These are phyloP conservation scores for Coemansia sp. DNA, from an alignment of 192 early-diverging fungal genomes.

Conservation along the genomic window DNA sequence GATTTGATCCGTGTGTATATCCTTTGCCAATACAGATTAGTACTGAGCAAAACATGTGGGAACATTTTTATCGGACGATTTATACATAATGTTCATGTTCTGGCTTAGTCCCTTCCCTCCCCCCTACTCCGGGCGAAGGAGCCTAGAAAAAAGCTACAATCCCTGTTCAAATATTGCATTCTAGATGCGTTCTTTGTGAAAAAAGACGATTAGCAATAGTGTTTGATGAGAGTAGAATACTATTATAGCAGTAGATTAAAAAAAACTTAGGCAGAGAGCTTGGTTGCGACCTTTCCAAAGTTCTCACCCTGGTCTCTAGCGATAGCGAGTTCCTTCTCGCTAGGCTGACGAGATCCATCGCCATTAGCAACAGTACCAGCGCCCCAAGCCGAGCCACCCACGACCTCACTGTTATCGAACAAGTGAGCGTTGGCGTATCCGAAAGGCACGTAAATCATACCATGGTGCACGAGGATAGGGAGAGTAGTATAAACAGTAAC, in stretches of 20 bases:
- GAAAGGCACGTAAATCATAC: constrained; percentile 77
- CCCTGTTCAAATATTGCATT: neutral
- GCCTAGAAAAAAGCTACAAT: neutral
- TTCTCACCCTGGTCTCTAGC: constrained; percentile 63
- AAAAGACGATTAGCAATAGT: neutral
- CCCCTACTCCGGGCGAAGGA: neutral
- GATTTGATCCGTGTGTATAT: neutral
- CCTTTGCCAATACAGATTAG: neutral
- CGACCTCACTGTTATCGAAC: constrained; percentile 63
- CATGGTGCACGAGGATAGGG: constrained; percentile 75
- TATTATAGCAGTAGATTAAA: neutral
- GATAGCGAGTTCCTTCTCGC: constrained; percentile 68
- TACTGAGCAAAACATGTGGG: neutral
- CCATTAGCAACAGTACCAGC: constrained; percentile 66
- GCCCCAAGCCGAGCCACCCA: constrained; percentile 72
- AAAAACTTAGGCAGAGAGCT: constrained; percentile 42
- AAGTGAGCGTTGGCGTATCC: constrained; percentile 60
- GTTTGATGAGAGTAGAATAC: neutral
- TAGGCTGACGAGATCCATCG: constrained; percentile 69
- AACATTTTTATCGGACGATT: neutral
- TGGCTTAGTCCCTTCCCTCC: neutral
- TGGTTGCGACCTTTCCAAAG: constrained; percentile 59
- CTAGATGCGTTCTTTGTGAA: neutral
- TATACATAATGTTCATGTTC: neutral
- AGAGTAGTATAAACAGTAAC: constrained; percentile 68